A percentile compares a stretch with the other conserved stretches of the same genome.
Evolutionary conservation across 306 rosid species (phyloP).

Genomic region (Vigna reflexopilosa): DNA sequence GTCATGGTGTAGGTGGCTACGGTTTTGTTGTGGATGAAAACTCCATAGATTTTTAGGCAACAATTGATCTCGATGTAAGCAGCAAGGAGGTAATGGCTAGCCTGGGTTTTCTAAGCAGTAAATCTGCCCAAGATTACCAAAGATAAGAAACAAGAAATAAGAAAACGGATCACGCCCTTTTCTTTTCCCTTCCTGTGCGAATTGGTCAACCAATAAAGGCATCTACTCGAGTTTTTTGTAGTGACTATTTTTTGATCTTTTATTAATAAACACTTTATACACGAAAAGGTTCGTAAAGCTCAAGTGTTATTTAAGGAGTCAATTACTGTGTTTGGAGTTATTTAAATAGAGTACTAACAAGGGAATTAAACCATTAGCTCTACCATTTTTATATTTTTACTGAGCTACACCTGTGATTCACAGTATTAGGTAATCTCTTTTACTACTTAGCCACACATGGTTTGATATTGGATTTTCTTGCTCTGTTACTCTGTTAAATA

Average conservation of each 20-base stretch:
- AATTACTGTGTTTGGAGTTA: constrained; percentile 10
- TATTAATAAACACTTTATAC: background rate
- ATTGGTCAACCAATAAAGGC: background rate
- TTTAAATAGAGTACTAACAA: background rate
- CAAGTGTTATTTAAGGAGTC: background rate
- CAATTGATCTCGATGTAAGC: background rate
- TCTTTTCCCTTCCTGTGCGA: background rate
- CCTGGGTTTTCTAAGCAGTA: background rate
- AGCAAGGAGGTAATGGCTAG: background rate
- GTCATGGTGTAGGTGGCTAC: background rate
- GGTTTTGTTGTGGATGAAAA: background rate
- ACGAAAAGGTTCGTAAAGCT: background rate
- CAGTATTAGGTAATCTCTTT: background rate
- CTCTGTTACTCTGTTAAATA: background rate
- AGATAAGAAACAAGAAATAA: background rate
- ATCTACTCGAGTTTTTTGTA: background rate
- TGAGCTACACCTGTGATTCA: background rate
- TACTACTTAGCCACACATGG: background rate
- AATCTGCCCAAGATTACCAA: background rate
- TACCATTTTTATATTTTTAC: background rate
- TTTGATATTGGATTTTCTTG: background rate
- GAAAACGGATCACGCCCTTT: background rate
- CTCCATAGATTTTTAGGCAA: background rate
- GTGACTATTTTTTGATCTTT: background rate
- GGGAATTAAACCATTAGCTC: constrained; percentile 1